Evolutionary conservation across 2,329 filamentous ascomycete species (phyloP).

Genomic region (Diaporthe sp.): DNA sequence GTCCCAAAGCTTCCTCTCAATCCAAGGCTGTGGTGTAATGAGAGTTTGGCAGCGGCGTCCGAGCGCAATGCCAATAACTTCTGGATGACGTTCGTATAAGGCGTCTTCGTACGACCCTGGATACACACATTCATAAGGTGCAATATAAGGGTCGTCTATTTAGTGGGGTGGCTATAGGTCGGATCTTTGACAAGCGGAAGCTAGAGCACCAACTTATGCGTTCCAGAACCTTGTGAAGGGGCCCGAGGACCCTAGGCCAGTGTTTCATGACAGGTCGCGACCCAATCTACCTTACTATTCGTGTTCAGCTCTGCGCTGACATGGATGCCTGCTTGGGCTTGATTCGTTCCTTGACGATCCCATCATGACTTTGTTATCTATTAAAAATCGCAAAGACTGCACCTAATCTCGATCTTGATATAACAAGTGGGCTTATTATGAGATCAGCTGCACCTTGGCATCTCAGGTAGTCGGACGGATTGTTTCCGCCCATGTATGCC

Average conservation of each 20-base stretch:
- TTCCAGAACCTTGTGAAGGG: conserved; percentile 6
- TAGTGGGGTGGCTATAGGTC: background rate
- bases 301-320: background rate
- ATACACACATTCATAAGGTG: background rate
- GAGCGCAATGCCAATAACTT: background rate
- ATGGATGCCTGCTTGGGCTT: background rate
- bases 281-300: background rate
- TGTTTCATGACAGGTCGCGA: conserved; percentile 12
- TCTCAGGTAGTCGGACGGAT: background rate
- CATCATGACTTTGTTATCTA: background rate
- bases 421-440: background rate
- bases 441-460: background rate
- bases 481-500: too few relatives aligned
- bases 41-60: conserved; percentile 1
- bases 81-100: conserved; percentile 14
- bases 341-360: background rate
- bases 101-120: background rate
- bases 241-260: background rate
- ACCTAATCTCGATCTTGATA: background rate
- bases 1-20: too few relatives aligned
- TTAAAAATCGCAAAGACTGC: background rate
- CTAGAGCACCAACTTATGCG: background rate
- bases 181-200: conserved; percentile 24
- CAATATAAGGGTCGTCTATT: background rate
- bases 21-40: background rate